Conservation (phyloP, 2,329 filamentous ascomycete species). For the Pseudopithomyces chartarum region DNA sequence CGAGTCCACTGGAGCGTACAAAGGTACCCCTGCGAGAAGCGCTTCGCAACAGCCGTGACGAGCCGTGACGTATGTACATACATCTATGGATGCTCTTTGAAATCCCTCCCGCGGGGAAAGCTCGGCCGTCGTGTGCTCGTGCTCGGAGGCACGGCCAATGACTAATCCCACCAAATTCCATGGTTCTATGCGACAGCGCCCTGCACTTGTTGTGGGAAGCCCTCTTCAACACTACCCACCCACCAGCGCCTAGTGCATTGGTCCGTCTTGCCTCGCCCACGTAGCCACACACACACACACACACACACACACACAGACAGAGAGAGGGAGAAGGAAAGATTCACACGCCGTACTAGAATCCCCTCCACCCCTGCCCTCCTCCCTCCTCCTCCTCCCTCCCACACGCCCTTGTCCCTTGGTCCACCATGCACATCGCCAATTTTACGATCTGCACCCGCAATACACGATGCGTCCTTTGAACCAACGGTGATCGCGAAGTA, state of each 20-base stretch:
- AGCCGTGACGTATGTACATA: neutral
- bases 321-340: no score
- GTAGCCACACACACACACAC: neutral
- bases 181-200: neutral
- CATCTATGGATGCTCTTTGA: no score
- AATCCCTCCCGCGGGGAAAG: neutral
- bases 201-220: neutral
- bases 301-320: neutral
- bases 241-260: conserved; percentile 2
- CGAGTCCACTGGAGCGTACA: no score
- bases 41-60: neutral
- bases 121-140: neutral
- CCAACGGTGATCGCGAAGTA: conserved; percentile 23
- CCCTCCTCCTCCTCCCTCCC: neutral
- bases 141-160: neutral
- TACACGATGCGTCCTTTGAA: conserved; percentile 22
- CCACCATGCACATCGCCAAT: conserved; percentile 20
- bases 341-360: no score
- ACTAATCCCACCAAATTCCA: conserved; percentile 2
- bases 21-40: neutral
- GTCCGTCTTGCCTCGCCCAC: neutral
- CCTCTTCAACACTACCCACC: conserved; percentile 2
- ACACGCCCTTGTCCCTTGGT: neutral
- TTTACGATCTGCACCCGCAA: conserved; percentile 10
- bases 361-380: neutral